Percentiles rank a stretch among this genome's conserved stretches.
Conservation (phyloP, 345 rosid genomes). For the Salix purpurea region DNA sequence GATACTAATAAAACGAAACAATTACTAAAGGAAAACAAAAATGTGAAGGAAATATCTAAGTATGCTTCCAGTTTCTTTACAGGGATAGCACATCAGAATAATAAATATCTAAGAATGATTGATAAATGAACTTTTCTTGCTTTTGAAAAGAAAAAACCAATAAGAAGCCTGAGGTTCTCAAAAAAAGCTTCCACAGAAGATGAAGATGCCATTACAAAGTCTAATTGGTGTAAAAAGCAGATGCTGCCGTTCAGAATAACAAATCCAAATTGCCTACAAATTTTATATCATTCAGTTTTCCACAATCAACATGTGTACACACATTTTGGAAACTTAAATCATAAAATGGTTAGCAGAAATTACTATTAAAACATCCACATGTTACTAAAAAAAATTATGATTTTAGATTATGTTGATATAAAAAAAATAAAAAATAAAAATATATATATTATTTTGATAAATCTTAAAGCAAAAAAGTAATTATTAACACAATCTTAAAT, state of each 20-base stretch:
- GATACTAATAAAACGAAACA: not conserved
- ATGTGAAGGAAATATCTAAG: not conserved
- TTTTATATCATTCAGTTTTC: conserved; percentile 1
- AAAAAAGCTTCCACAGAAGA: conserved; percentile 18
- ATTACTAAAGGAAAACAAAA: not conserved
- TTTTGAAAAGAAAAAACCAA: conserved; percentile 21
- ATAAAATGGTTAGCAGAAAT: not conserved
- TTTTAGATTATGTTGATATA: too few relatives aligned
- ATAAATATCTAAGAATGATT: too few relatives aligned
- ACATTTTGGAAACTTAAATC: too few relatives aligned
- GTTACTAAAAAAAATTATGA: too few relatives aligned
- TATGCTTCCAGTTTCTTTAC: too few relatives aligned
- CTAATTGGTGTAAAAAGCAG: conserved; percentile 23
- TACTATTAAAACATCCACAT: not conserved
- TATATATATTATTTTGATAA: too few relatives aligned
- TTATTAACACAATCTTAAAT: too few relatives aligned
- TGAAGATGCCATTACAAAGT: conserved; percentile 22
- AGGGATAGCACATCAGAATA: too few relatives aligned
- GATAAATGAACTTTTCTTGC: not conserved
- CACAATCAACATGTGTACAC: not conserved
- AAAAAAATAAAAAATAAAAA: too few relatives aligned
- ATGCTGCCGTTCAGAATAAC: conserved; percentile 18
- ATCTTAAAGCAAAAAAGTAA: too few relatives aligned
- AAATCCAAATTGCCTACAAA: not conserved
- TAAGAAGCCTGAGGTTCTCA: conserved; percentile 27